Percentiles rank a stretch among this genome's conserved stretches.
Evolutionary conservation across 768 basidiomycete genomes (phyloP).

Genomic region (Postia placenta): DNA sequence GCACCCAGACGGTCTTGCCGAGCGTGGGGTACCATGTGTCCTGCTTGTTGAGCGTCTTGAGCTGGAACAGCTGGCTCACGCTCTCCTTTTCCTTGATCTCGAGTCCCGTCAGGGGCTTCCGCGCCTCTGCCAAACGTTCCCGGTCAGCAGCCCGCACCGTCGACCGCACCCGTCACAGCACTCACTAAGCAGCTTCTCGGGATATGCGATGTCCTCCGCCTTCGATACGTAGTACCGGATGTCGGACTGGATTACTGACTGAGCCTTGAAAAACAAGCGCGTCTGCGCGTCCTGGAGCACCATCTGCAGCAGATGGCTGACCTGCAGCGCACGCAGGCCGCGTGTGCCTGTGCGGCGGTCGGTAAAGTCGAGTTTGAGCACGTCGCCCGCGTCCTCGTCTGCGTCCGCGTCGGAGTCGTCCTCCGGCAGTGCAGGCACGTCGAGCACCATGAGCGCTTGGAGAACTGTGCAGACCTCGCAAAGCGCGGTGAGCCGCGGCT

Average conservation of each 20-base stretch:
- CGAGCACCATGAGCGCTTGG: conserved; percentile 93
- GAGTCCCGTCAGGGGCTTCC: conserved; percentile 35
- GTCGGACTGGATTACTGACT: conserved; percentile 84
- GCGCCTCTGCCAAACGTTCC: conserved; percentile 33
- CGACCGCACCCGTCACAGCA: conserved; percentile 8
- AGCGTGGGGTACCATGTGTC: conserved; percentile 93
- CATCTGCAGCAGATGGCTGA: conserved; percentile 78
- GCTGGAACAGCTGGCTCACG: conserved; percentile 59
- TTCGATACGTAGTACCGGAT: conserved; percentile 79
- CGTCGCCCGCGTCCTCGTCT: conserved; percentile 23
- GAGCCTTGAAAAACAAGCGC: conserved; percentile 91
- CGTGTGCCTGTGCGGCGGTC: conserved; percentile 22
- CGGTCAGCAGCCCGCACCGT: conserved; percentile 3
- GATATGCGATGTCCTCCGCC: conserved; percentile 79
- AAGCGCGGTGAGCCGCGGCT: conserved; percentile 78
- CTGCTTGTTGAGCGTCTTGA: conserved; percentile 66
- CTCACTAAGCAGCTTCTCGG: conserved; percentile 71
- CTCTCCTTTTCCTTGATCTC: conserved; percentile 65
- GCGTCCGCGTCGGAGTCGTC: conserved; percentile 27
- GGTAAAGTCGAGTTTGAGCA: conserved; percentile 37
- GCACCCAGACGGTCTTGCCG: conserved; percentile 83
- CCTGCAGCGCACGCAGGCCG: conserved; percentile 61
- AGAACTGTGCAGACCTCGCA: conserved; percentile 96
- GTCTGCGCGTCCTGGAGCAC: conserved; percentile 96
- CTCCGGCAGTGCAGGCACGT: conserved; percentile 44